Conservation (phyloP, 768 basidiomycete species). For the Antrodiella citrinella region DNA sequence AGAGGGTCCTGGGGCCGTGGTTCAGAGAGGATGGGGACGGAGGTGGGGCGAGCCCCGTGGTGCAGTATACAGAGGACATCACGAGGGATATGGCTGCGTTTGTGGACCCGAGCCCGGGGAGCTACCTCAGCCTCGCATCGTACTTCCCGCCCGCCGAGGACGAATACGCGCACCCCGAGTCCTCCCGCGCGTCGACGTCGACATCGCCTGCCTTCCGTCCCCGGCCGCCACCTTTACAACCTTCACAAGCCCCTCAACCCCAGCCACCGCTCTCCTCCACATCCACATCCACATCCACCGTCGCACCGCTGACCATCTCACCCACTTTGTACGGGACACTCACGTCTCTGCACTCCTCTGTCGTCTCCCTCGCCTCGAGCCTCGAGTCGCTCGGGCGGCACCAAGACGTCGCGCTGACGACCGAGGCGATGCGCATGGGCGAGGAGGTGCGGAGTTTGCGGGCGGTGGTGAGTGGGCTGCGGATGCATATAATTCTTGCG, state of each 20-base stretch:
- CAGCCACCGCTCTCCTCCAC: neutral
- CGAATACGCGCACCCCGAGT: constrained; percentile 9
- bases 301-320: constrained; percentile 57
- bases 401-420: constrained; percentile 57
- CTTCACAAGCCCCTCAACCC: neutral
- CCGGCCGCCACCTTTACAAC: neutral
- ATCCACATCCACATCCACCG: constrained; percentile 18
- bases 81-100: neutral
- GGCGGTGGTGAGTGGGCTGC: constrained; percentile 62
- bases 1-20: constrained; percentile 61
- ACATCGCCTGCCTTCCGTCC: neutral
- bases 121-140: constrained; percentile 20
- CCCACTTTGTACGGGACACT: constrained; percentile 60
- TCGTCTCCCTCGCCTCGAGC: constrained; percentile 50
- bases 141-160: constrained; percentile 28
- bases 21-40: constrained; percentile 27
- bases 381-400: constrained; percentile 55
- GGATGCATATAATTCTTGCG: constrained; percentile 83
- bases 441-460: constrained; percentile 69
- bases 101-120: neutral
- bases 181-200: neutral
- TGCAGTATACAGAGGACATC: constrained; percentile 3
- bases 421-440: constrained; percentile 62
- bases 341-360: constrained; percentile 46
- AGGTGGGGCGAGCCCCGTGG: constrained; percentile 7